Conservation (phyloP, 352 stramenopile genomes). For the Pythium rishiriense region DNA sequence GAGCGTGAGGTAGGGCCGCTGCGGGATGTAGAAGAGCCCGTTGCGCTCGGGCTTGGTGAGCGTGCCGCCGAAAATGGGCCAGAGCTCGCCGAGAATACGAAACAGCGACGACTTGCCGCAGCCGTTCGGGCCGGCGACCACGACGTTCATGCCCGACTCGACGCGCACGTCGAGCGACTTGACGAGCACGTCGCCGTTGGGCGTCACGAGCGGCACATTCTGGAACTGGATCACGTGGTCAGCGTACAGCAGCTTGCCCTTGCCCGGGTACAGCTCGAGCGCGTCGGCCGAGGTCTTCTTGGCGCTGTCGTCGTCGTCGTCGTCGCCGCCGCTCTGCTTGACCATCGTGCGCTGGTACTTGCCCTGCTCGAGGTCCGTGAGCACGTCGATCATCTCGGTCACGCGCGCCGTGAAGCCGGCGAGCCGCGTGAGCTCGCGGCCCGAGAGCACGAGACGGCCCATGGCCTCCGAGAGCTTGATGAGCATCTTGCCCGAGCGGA, state of each 20-base stretch:
- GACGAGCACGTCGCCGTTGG: slow-evolving; percentile 88
- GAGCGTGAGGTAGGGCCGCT: slow-evolving; percentile 87
- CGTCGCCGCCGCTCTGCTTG: slow-evolving; percentile 39
- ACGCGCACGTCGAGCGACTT: slow-evolving; percentile 79
- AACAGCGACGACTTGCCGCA: slow-evolving; percentile 90
- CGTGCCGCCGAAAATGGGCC: slow-evolving; percentile 77
- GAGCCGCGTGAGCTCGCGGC: slow-evolving; percentile 80
- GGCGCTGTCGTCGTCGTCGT: slow-evolving; percentile 20
- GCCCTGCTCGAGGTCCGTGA: slow-evolving; percentile 59
- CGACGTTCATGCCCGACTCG: slow-evolving; percentile 88
- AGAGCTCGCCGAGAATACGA: slow-evolving; percentile 86
- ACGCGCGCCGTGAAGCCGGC: slow-evolving; percentile 78
- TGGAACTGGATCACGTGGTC: slow-evolving; percentile 88
- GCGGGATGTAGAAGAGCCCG: slow-evolving; percentile 90
- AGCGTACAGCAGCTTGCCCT: slow-evolving; percentile 48
- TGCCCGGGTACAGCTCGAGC: slow-evolving; percentile 61
- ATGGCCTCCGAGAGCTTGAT: slow-evolving; percentile 86
- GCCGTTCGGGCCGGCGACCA: slow-evolving; percentile 83
- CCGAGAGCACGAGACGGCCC: slow-evolving; percentile 82
- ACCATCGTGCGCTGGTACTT: slow-evolving; percentile 81
- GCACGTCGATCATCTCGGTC: slow-evolving; percentile 79
- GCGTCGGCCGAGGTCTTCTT: slow-evolving; percentile 43
- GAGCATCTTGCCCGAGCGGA: slow-evolving; percentile 83
- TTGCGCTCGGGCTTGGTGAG: slow-evolving; percentile 80
- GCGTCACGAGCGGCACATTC: slow-evolving; percentile 86